These are phyloP conservation scores for Xerocomus minutiporus DNA, from an alignment of 1,284 basidiomycete genomes.

Conservation along the genomic window DNA sequence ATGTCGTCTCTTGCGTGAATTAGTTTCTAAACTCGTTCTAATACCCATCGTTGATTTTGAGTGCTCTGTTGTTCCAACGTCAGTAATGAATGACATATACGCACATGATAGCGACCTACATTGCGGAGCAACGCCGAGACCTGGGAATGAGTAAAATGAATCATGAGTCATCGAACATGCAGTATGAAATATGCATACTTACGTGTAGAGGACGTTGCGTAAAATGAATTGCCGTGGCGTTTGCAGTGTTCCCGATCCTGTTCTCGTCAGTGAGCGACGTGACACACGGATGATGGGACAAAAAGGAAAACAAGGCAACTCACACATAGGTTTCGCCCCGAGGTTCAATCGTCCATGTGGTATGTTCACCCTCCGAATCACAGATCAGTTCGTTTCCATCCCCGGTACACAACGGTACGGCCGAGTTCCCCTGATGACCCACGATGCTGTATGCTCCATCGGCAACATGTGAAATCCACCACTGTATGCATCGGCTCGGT, in stretches of 20 bases:
- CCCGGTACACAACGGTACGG: background rate
- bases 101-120: background rate
- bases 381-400: constrained; percentile 1
- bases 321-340: constrained; percentile 1
- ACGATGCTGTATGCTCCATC: constrained; percentile 4
- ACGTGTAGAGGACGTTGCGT: background rate
- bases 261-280: background rate
- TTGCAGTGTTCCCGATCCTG: background rate
- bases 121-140: background rate
- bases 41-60: constrained; percentile 1
- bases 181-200: background rate
- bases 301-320: background rate
- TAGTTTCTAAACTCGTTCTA: background rate
- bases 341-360: constrained; percentile 2
- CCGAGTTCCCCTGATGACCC: background rate
- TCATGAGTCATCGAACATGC: background rate
- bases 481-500: background rate
- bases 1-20: background rate
- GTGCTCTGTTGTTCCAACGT: background rate
- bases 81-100: background rate
- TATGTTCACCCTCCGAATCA: background rate
- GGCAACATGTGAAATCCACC: background rate
- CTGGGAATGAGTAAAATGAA: background rate
- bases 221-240: background rate
- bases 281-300: background rate